These are phyloP conservation scores for Candida insectorum DNA, from an alignment of 805 yeast genomes.

Conservation along the genomic window DNA sequence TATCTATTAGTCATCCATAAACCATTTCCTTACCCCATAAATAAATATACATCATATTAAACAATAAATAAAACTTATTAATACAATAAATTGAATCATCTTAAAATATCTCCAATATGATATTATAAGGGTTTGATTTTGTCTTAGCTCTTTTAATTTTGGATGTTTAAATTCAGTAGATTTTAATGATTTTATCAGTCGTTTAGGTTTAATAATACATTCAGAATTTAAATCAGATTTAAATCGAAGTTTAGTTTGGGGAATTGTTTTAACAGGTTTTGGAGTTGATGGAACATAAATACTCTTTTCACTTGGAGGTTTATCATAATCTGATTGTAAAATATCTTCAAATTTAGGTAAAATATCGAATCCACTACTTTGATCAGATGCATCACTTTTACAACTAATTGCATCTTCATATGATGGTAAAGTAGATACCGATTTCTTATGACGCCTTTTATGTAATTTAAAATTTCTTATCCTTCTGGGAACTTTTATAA, in stretches of 20 bases:
- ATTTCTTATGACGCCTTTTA: background rate
- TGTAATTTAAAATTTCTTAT: background rate
- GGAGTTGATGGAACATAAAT: no score
- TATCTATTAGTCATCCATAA: no score
- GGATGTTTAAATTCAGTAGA: no score
- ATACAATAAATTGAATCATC: no score
- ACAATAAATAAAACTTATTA: no score
- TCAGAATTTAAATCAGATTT: background rate
- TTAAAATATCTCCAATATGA: no score
- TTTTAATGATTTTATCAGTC: background rate
- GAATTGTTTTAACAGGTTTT: background rate
- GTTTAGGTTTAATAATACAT: no score
- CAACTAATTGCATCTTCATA: constrained; percentile 6
- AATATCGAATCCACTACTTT: constrained; percentile 1
- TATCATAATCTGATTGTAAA: background rate
- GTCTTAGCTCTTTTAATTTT: no score
- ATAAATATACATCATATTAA: no score
- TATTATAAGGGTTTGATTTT: no score
- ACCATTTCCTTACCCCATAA: no score
- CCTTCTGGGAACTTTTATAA: constrained; percentile 2
- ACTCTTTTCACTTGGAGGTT: background rate
- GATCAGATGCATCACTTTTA: background rate
- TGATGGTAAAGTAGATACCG: constrained; percentile 1
- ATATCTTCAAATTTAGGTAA: constrained; percentile 6
- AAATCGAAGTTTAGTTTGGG: background rate